phyloP scores from a whole-genome alignment of 805 yeast species.

The Lipomyces kockii region DNA sequence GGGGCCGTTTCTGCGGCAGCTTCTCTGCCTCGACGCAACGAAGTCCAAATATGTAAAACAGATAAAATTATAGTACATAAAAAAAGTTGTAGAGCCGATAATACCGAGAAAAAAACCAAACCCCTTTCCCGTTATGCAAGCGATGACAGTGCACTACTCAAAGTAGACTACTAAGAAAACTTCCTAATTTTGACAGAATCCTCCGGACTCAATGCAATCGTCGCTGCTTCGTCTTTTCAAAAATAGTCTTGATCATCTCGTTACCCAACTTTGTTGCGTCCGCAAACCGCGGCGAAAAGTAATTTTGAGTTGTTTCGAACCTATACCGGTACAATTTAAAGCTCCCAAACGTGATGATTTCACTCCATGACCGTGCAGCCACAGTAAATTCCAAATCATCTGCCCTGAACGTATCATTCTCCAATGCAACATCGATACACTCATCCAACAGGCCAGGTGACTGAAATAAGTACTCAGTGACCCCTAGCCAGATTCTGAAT shows the following conservation, averaged over 20 bases:
- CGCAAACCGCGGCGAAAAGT: constrained; percentile 82
- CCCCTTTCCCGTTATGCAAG: background rate
- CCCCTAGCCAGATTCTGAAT: constrained; percentile 91
- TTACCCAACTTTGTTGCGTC: constrained; percentile 90
- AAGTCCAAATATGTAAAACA: too few relatives aligned
- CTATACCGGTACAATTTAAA: constrained; percentile 70
- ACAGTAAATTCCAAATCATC: constrained; percentile 93
- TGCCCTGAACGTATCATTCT: constrained; percentile 69
- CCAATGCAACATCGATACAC: constrained; percentile 72
- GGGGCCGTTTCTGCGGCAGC: too few relatives aligned
- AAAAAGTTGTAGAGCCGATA: background rate
- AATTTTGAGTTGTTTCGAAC: constrained; percentile 81
- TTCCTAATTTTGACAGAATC: background rate
- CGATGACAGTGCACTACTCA: background rate
- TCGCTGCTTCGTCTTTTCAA: constrained; percentile 46
- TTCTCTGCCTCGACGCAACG: too few relatives aligned
- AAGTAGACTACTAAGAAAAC: background rate
- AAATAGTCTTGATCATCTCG: constrained; percentile 86
- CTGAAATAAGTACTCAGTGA: constrained; percentile 87
- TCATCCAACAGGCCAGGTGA: constrained; percentile 81
- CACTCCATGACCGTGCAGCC: constrained; percentile 89
- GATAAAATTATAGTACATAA: background rate
- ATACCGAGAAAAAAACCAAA: background rate
- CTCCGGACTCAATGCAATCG: background rate
- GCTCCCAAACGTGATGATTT: constrained; percentile 74